Evolutionary conservation across 257 asterid genomes (phyloP), one percentile per base, ranked within the genome.

Genomic region (Scutellaria minor): DNA sequence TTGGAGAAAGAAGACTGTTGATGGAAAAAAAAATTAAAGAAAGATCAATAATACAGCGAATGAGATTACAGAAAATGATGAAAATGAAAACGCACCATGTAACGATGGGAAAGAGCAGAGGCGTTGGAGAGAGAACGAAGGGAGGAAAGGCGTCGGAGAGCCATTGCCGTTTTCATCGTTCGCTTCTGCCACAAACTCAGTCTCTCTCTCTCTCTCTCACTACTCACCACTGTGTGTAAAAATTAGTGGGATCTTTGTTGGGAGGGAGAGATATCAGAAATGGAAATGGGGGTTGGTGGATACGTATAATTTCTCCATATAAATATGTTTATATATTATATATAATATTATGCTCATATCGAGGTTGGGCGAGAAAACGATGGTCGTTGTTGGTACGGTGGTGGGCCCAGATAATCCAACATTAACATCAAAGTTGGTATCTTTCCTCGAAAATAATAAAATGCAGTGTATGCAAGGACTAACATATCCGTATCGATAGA

Each of bases 71-170:
- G 64, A 53, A 50, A 10, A 68, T 5, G n/a, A 8, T 3, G 48
- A 18, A 14, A 22, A 64, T 3, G 44, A 56, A 2, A 14, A 54
- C 1, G 4, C 40, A 91, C 98, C 98, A 78, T 78, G 85, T 68
- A 79, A 66, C 68, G 64, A n/a, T 70, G 80, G 56, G 85, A 85
- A 40, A 31, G 5, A 4, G 37, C 37, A 31, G 84, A 64, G 81
- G 60, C 64, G 78, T 50, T 74, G 44, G 78, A 71, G 58, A 82
- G 74, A 37, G 84, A 80, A 41, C 84, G 86, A 22, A 74, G 68
- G 65, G 83, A 74, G 53, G 89, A 86, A 73, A 88, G 72, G 58
- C 90, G 81, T 47, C 97, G 96, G 77, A 93, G 80, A 59, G 96
- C 96, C 85, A 87, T 83, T 64, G 91, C 86, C 86, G 88, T 84